A percentile compares a stretch with the other conserved stretches of the same genome.
Conservation (phyloP, 495 filamentous ascomycete species). For the Penicillium alfredii region DNA sequence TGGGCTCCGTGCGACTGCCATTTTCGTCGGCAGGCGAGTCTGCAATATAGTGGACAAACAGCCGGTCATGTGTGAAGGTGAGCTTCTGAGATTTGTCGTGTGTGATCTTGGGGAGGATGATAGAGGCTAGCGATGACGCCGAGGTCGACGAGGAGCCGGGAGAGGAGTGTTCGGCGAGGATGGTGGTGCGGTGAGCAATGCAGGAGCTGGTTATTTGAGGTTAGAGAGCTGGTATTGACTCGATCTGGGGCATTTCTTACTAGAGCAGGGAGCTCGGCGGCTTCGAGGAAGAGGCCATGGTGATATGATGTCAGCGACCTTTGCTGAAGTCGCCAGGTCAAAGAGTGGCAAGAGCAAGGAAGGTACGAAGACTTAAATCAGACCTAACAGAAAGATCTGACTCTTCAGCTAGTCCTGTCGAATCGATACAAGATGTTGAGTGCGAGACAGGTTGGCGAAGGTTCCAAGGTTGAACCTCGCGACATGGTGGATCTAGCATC, state of each 20-base stretch:
- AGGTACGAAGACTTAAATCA: too few species aligned
- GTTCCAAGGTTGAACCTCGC: too few species aligned
- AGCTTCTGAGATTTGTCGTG: slow-evolving; percentile 79
- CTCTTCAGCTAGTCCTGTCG: too few species aligned
- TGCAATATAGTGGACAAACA: slow-evolving; percentile 95
- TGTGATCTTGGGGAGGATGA: slow-evolving; percentile 92
- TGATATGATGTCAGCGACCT: slow-evolving; percentile 7
- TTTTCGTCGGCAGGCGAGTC: slow-evolving; percentile 50
- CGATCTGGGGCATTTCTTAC: too few species aligned
- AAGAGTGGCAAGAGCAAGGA: too few species aligned
- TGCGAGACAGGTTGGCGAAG: too few species aligned
- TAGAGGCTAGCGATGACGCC: slow-evolving; percentile 77
- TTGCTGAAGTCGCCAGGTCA: too few species aligned
- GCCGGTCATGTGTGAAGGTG: slow-evolving; percentile 83
- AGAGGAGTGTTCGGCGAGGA: slow-evolving; percentile 84
- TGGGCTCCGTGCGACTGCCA: slow-evolving; percentile 28
- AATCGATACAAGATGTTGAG: too few species aligned
- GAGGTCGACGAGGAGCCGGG: slow-evolving; percentile 62
- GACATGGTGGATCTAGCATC: too few species aligned
- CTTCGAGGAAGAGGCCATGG: slow-evolving; percentile 77
- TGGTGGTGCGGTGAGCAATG: slow-evolving; percentile 84
- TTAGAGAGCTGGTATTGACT: slow-evolving; percentile 16
- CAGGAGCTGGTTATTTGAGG: slow-evolving; percentile 60
- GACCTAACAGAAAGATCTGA: too few species aligned
- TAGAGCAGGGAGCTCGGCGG: slow-evolving; percentile 72